phyloP scores from a whole-genome alignment of 208 protist species.

The Trypanosoma scelopori region DNA sequence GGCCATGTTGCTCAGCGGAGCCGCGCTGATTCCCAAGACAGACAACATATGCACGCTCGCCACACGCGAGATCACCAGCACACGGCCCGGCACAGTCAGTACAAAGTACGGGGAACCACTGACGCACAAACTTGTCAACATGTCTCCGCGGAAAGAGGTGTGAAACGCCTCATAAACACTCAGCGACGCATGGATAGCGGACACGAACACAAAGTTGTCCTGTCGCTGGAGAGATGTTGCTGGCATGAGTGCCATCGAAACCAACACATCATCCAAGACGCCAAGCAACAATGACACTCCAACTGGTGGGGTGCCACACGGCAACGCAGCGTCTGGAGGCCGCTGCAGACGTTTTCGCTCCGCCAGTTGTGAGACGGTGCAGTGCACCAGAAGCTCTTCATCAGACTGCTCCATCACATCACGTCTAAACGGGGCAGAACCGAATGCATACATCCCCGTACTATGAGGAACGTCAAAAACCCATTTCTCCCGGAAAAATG shows the following conservation, averaged over 20 bases:
- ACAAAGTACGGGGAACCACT: conserved; percentile 25
- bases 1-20: not conserved
- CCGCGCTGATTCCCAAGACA: not conserved
- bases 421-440: conserved; percentile 20
- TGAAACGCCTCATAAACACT: conserved; percentile 2
- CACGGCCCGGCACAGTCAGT: conserved; percentile 4
- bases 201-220: conserved; percentile 23
- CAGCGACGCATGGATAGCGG: not conserved
- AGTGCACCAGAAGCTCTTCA: conserved; percentile 36
- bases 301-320: conserved; percentile 21
- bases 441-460: conserved; percentile 1
- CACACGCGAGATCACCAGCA: conserved; percentile 11
- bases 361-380: conserved; percentile 29
- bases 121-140: not conserved
- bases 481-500: conserved; percentile 33
- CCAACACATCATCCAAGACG: conserved; percentile 11
- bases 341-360: conserved; percentile 21
- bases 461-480: conserved; percentile 24
- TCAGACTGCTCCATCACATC: conserved; percentile 30
- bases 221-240: not conserved
- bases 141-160: not conserved
- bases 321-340: not conserved
- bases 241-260: conserved; percentile 19
- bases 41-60: conserved; percentile 14
- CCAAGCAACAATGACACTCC: conserved; percentile 18